A percentile compares a stretch with the other conserved stretches of the same genome.
Conservation (phyloP, 257 asterid species). For the Scutellaria minor region DNA sequence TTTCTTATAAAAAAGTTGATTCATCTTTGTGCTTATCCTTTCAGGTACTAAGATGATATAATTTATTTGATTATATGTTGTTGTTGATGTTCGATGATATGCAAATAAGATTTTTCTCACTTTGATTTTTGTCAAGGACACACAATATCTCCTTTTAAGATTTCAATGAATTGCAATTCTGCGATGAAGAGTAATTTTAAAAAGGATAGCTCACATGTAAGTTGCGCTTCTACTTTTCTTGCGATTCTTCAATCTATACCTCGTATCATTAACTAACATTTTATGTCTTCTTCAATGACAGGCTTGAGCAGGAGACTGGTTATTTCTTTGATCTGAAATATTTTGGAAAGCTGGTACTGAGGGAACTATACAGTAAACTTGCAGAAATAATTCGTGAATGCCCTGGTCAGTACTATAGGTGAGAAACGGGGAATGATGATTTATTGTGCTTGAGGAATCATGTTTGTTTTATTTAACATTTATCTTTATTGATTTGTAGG, state of each 20-base stretch:
- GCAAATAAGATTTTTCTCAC: too few relatives aligned
- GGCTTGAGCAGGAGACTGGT: slow-evolving; percentile 80
- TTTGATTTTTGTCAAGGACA: too few relatives aligned
- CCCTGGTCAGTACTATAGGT: slow-evolving; percentile 93
- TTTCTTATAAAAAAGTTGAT: too few relatives aligned
- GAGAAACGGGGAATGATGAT: slow-evolving; percentile 20
- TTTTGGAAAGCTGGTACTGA: slow-evolving; percentile 52
- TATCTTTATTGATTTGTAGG: slow-evolving; percentile 43
- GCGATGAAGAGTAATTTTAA: slow-evolving; percentile 64
- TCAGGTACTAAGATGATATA: too few relatives aligned
- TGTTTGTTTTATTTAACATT: slow-evolving; percentile 14
- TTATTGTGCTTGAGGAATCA: slow-evolving; percentile 1
- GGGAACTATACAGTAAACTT: too few relatives aligned
- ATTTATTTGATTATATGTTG: too few relatives aligned
- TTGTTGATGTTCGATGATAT: too few relatives aligned
- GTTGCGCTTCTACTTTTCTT: slow-evolving; percentile 24
- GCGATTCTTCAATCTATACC: neutral
- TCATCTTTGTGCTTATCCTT: too few relatives aligned
- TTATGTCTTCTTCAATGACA: slow-evolving; percentile 23
- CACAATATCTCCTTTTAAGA: too few relatives aligned
- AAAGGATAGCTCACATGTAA: slow-evolving; percentile 69
- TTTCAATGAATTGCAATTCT: slow-evolving; percentile 50
- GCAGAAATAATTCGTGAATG: slow-evolving; percentile 64
- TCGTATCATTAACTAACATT: neutral
- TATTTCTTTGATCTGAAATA: slow-evolving; percentile 64